Evolutionary conservation across 2,329 filamentous ascomycete genomes (phyloP).

Genomic region (Pseudopithomyces maydicus): DNA sequence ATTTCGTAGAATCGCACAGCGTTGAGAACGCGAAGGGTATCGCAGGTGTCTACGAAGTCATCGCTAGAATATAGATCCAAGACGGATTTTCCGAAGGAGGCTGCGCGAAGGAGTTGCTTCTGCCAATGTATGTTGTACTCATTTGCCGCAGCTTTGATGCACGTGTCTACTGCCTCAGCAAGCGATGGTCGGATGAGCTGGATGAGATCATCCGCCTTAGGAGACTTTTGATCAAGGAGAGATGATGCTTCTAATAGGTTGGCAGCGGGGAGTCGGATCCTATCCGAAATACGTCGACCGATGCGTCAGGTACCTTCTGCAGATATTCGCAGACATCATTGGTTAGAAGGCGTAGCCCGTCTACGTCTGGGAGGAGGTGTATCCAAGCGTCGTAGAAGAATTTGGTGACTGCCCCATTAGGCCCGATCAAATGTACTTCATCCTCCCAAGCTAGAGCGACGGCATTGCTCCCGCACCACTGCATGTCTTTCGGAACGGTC

Average conservation of each 20-base stretch:
- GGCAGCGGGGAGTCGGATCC: constrained; percentile 88
- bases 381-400: constrained; percentile 92
- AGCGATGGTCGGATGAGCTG: constrained; percentile 88
- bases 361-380: constrained; percentile 83
- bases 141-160: constrained; percentile 89
- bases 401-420: constrained; percentile 73
- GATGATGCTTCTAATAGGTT: constrained; percentile 93
- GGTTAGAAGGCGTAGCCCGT: constrained; percentile 88
- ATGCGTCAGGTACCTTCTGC: constrained; percentile 88
- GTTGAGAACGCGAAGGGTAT: constrained; percentile 89
- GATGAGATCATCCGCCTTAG: constrained; percentile 97
- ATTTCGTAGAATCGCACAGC: constrained; percentile 90
- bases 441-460: constrained; percentile 96
- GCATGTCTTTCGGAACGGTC: constrained; percentile 82
- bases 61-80: constrained; percentile 97
- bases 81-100: constrained; percentile 96
- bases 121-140: constrained; percentile 93
- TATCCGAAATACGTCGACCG: constrained; percentile 85
- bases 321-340: constrained; percentile 97
- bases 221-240: constrained; percentile 89
- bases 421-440: constrained; percentile 91
- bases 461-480: constrained; percentile 96
- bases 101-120: constrained; percentile 92
- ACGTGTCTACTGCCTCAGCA: constrained; percentile 90
- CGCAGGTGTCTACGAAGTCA: constrained; percentile 98